Evolutionary conservation across 768 basidiomycete species (phyloP).

Genomic region (Lactifluus echinatus): DNA sequence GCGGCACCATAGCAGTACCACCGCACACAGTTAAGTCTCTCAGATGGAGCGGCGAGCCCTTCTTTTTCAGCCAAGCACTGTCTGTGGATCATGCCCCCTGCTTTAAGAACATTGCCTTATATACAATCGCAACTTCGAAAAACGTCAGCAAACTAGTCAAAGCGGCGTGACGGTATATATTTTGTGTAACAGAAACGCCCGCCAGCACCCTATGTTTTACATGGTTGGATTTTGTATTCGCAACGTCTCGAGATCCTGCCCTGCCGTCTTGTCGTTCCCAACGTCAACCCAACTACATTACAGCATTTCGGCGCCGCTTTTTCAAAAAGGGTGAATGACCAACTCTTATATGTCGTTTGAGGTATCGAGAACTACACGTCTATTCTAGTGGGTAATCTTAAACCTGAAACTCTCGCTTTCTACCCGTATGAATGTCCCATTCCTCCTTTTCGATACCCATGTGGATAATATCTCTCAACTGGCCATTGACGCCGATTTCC

Average conservation of each 20-base stretch:
- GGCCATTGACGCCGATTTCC: not conserved
- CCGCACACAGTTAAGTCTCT: too few species aligned
- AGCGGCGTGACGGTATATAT: too few species aligned
- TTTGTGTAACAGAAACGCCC: not conserved
- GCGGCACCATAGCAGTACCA: too few species aligned
- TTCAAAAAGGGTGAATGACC: not conserved
- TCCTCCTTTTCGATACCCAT: slow-evolving; percentile 17
- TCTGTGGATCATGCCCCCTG: too few species aligned
- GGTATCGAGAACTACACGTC: too few species aligned
- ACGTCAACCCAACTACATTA: not conserved
- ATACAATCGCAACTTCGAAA: too few species aligned
- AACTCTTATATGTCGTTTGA: not conserved
- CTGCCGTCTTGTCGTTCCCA: not conserved
- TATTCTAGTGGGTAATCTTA: too few species aligned
- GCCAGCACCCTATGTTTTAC: too few species aligned
- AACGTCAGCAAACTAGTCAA: too few species aligned
- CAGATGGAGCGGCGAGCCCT: too few species aligned
- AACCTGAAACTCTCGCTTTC: not conserved
- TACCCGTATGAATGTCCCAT: slow-evolving; percentile 11
- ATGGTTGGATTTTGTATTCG: not conserved
- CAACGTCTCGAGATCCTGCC: not conserved
- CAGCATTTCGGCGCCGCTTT: not conserved
- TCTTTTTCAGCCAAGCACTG: too few species aligned
- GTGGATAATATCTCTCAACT: not conserved
- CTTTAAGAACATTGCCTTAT: too few species aligned